These are phyloP conservation scores for Helichrysum umbraculigerum DNA, from an alignment of 129 eudicot genomes.

Conservation along the genomic window DNA sequence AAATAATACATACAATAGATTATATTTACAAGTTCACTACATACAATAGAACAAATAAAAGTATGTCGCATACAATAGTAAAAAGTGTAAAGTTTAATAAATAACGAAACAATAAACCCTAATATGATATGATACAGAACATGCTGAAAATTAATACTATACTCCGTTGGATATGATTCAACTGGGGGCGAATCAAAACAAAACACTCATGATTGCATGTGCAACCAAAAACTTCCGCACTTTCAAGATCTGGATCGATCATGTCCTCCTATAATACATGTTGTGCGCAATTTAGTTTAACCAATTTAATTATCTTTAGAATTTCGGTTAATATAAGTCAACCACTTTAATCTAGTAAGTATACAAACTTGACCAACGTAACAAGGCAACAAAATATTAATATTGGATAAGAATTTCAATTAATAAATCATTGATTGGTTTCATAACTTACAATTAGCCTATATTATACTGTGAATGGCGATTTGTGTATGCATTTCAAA, in stretches of 20 bases:
- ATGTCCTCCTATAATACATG: neutral
- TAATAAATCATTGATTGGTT: neutral
- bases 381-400: neutral
- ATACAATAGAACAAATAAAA: too few species aligned
- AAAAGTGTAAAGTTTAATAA: too few species aligned
- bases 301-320: too few species aligned
- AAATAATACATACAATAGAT: too few species aligned
- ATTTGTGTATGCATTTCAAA: neutral
- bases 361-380: too few species aligned
- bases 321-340: neutral
- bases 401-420: neutral
- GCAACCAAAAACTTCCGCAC: conserved; percentile 7
- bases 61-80: too few species aligned
- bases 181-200: neutral
- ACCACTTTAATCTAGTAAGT: too few species aligned
- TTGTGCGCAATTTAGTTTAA: neutral
- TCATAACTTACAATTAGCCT: neutral
- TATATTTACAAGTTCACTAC: too few species aligned
- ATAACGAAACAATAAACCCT: too few species aligned
- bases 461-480: neutral
- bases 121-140: neutral
- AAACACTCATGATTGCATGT: conserved; percentile 8
- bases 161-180: neutral
- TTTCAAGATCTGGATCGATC: conserved; percentile 28
- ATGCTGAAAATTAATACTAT: conserved; percentile 6